Base-by-base conservation (phyloP, 2,329 filamentous ascomycete species). In the Ophiostoma piceae region DNA sequence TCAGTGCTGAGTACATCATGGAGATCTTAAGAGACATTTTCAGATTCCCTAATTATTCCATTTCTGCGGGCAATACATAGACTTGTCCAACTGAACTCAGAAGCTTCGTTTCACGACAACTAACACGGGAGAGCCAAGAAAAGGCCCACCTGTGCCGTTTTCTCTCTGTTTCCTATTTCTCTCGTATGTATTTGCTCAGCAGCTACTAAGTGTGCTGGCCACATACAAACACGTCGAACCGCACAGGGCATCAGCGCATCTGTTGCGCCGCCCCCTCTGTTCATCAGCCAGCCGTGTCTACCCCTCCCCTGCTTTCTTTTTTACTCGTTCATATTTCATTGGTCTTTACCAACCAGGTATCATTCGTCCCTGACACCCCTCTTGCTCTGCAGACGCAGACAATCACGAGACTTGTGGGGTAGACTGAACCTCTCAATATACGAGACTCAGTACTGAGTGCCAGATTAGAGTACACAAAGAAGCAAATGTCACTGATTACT, bases 351-450 rank as follows among this genome's bases (percentile, higher is more conserved):
- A 26, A 12, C n/a, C 35, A 35, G 35, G 51, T 57, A 57, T 57
- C 51, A 57, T 57, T 57, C 51, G 51, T 26, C 22, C 51, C 51
- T 51, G 43, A 22, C 66, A 54, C n/a, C 37, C 39, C 47, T 65
- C 54, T 71, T 39, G 16, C 26, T 62, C 57, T 65, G 68, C 68
- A 69, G 70, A 35, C 47, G 54, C 37, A 64, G 14, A 47, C 16
- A 29, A 69, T 71, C 70, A 71, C 70, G 70, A 71, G 68, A 71
- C 57, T 65, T 43, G 70, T 66, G 70, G 70, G 69, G 41, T 47
- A 32, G 43, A 12, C 39, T 64, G 26, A 32, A 7, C 16, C 35
- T 9, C 35, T n/a, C 11, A 14, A 11, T 22, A 9, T 57, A 11
- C 51, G 26, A 26, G 8, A 22, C 32, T 65, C 14, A n/a, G 62